Evolutionary conservation across 495 filamentous ascomycete species (phyloP), one percentile per base, ranked within the genome.

Genomic region (Neurospora sp.): DNA sequence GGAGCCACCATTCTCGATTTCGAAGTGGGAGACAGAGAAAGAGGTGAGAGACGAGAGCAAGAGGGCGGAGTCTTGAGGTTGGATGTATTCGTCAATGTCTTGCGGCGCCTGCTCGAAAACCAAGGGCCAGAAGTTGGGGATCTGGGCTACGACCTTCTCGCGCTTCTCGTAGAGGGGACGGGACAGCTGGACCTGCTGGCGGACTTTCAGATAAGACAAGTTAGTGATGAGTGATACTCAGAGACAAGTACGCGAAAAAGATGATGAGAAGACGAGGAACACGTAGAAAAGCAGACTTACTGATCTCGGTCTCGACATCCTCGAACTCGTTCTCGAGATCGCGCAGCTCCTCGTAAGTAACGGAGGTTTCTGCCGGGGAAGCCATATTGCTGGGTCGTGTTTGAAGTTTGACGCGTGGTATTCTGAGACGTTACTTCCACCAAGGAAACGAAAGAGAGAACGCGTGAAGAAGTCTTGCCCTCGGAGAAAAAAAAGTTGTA

Each of bases 71-170:
- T 98, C 95, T 39, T 87, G 86, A 23, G 93, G 90, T 74, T 92
- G 91, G 78, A 97, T 93, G 83, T 88, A 92, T 80, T 93, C 91
- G 82, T 97, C 94, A 75, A 97, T 88, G 71, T 96, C 91, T 38
- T 86, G 85, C 3, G 94, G 93, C 6, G 93, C 90, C 82, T 93
- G 91, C 79, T 95, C 91, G 78, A 97, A 84, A 54, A 97, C 93
- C 74, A 95, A 86, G 39, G 91, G 84, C 95, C 95, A 98, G 89
- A 97, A 98, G 84, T 93, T 88, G 39, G 85, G 85, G 78, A 97
- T 94, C 77, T 88, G 83, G 72, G 86, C 81, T 73, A 93, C 86
- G 72, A 92, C 80, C 77, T 87, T 84, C n/a, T 87, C 84, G 79
- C 95, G 92, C 83, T 91, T 90, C 72, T 87, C 82, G 83, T 92